Evolutionary conservation across 176 grass and related monocot genomes (phyloP), one percentile per base, ranked within the genome.

Genomic region (Elymus sibiricus): DNA sequence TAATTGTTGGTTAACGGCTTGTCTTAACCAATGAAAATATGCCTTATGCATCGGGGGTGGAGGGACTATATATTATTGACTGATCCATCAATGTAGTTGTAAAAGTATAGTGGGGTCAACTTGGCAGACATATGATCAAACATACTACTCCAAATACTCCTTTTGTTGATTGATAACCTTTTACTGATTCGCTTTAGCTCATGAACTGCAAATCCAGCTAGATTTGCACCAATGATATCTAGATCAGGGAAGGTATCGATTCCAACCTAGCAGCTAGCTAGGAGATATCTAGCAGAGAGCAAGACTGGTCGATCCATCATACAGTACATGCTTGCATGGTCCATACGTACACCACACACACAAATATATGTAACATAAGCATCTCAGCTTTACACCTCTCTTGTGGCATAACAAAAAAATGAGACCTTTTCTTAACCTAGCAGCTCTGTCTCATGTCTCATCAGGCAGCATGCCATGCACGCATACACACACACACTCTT

Each of bases 351-450:
- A 49, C 0, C 7, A 53, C 49, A 22, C 7, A 22, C 55, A 21
- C 55, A n/a, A n/a, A 58, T 58, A 63, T 21, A 67, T 34, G 34
- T 64, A 79, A 75, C 35, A 81, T 46, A 87, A 76, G 34, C 44
- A 37, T 29, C 63, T 63, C 68, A 10, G 65, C 69, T 87, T 87
- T 87, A 74, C 22, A 84, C 81, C 24, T 79, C 42, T 84, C 26
- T 61, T 80, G 67, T 79, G 81, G 73, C 81, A 88, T 80, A 61
- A 77, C 89, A 87, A 91, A 91, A 91, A 91, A 86, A 91, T 71
- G 72, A 72, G 82, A 21, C 63, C 79, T 85, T 85, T 91, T 85
- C 76, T 44, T 85, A 87, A 84, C 51, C 68, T 31, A 71, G 39
- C 43, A 82, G 37, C 74, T 83, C 43, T 47, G 25, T 51, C 72